These are phyloP conservation scores for Populus pruinosa DNA, from an alignment of 345 rosid species.

Conservation along the genomic window DNA sequence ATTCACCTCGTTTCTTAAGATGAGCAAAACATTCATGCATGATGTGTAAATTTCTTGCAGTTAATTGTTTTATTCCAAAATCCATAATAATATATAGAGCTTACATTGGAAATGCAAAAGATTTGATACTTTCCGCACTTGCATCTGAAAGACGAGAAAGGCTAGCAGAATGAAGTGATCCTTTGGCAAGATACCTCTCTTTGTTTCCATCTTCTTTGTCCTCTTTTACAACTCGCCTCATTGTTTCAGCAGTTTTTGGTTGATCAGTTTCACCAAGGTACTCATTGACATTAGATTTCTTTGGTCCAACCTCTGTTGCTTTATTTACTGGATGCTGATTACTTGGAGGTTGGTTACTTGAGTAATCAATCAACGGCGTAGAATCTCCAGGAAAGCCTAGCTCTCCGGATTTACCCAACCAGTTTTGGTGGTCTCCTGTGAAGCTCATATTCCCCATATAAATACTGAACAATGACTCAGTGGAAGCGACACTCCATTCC, in stretches of 20 bases:
- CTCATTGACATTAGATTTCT: slow-evolving; percentile 14
- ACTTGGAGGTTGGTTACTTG: slow-evolving; percentile 22
- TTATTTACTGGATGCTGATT: slow-evolving; percentile 13
- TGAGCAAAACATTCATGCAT: background rate
- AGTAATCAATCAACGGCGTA: slow-evolving; percentile 23
- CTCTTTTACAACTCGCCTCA: slow-evolving; percentile 50
- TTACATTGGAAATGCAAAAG: slow-evolving; percentile 91
- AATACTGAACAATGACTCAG: slow-evolving; percentile 79
- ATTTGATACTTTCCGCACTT: slow-evolving; percentile 47
- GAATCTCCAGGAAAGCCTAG: slow-evolving; percentile 11
- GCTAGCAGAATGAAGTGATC: slow-evolving; percentile 6
- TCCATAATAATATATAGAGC: background rate
- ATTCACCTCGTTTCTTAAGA: background rate
- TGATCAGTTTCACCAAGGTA: slow-evolving; percentile 37
- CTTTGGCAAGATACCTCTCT: slow-evolving; percentile 5
- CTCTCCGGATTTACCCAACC: slow-evolving; percentile 55
- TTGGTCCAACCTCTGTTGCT: slow-evolving; percentile 29
- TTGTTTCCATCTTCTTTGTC: slow-evolving; percentile 27
- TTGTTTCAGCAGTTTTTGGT: slow-evolving; percentile 55
- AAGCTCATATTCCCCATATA: slow-evolving; percentile 71
- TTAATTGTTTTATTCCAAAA: background rate
- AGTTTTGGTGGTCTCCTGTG: slow-evolving; percentile 32
- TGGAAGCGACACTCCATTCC: slow-evolving; percentile 78
- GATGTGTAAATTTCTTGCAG: background rate
- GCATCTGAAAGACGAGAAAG: slow-evolving; percentile 42